A percentile compares a stretch with the other conserved stretches of the same genome.
phyloP scores from a whole-genome alignment of 345 rosid genomes.

The Aquilaria malaccensis region DNA sequence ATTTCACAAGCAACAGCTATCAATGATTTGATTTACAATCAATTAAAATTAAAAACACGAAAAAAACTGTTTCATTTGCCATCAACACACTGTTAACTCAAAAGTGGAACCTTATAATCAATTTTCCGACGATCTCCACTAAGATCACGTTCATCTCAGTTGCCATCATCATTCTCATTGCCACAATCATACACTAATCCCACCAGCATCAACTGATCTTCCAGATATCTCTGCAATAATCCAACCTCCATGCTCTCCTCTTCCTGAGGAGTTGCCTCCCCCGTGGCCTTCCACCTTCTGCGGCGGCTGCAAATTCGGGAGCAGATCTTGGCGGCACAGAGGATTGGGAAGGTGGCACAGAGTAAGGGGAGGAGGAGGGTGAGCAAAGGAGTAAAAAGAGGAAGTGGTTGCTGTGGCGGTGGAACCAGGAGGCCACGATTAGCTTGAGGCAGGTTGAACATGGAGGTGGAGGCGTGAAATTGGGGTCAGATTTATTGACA shows the following conservation, averaged over 20 bases:
- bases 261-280: conserved; percentile 17
- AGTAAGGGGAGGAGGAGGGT: conserved; percentile 53
- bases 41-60: no score
- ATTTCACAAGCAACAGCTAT: no score
- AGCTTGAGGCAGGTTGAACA: conserved; percentile 28
- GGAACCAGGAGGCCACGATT: conserved; percentile 33
- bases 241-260: conserved; percentile 27
- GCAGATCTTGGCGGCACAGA: conserved; percentile 41
- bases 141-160: conserved; percentile 1
- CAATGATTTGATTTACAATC: no score
- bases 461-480: not conserved
- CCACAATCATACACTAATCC: conserved; percentile 46
- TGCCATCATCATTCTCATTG: conserved; percentile 11
- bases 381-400: conserved; percentile 43
- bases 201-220: conserved; percentile 51
- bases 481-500: no score
- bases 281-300: conserved; percentile 9
- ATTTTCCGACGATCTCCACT: conserved; percentile 2
- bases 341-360: conserved; percentile 37
- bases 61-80: no score
- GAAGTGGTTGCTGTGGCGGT: conserved; percentile 38
- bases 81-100: conserved; percentile 18
- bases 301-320: conserved; percentile 24
- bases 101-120: conserved; percentile 31
- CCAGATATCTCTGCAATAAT: conserved; percentile 55